phyloP scores from a whole-genome alignment of 1,284 basidiomycete genomes.

The Lignosus rhinocerotis region DNA sequence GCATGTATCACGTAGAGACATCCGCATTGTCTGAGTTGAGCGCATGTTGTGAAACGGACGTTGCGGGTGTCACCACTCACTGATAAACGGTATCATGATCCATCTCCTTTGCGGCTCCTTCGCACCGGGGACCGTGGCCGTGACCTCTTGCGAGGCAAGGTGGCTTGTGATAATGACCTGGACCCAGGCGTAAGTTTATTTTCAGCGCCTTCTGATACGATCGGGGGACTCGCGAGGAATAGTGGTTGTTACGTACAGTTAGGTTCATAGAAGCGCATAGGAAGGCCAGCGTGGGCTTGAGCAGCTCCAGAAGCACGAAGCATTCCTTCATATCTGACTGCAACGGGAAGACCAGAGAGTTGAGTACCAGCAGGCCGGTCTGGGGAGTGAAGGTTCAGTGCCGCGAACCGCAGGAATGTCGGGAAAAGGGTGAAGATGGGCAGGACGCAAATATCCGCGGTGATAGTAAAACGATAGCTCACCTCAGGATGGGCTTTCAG shows the following conservation, averaged over 20 bases:
- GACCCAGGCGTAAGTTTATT: conserved; percentile 11
- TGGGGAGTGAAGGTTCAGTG: conserved; percentile 28
- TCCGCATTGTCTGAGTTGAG: background rate
- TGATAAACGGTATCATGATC: conserved; percentile 63
- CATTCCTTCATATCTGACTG: conserved; percentile 46
- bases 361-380: conserved; percentile 62
- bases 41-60: conserved; percentile 5
- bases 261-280: conserved; percentile 49
- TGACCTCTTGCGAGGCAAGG: conserved; percentile 62
- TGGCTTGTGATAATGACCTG: conserved; percentile 70
- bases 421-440: background rate
- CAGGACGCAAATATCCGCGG: conserved; percentile 13
- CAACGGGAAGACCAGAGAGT: conserved; percentile 67
- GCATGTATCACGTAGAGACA: background rate
- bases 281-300: conserved; percentile 54
- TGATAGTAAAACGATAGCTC: conserved; percentile 11
- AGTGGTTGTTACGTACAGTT: conserved; percentile 43
- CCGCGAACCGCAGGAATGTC: conserved; percentile 29
- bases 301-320: conserved; percentile 46
- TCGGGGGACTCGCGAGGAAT: conserved; percentile 16
- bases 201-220: conserved; percentile 20
- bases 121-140: conserved; percentile 63
- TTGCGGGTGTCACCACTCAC: conserved; percentile 36
- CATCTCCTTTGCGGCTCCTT: conserved; percentile 51
- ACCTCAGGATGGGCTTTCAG: conserved; percentile 51